Base-by-base conservation (phyloP, 495 filamentous ascomycete genomes). In the Schizothecium vesticola region DNA sequence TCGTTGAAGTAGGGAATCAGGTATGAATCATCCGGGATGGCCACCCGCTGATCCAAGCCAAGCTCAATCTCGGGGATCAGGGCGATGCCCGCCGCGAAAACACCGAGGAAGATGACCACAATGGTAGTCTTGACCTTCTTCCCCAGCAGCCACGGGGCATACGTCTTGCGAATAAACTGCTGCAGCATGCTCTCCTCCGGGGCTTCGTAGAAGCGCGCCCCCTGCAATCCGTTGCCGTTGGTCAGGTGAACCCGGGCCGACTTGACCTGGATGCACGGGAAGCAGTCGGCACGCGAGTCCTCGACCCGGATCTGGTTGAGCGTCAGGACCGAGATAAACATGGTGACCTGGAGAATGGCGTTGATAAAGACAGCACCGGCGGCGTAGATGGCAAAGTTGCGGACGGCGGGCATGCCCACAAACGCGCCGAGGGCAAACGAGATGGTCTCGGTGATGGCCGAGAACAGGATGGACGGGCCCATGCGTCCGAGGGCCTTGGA, bases 281-380 rank as follows among this genome's bases (percentile, higher is more conserved):
- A 88, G 79, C 94, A 97, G 75, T 98, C 96, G n/a, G 92, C 92
- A 33, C 94, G 88, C 28, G 89, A 84, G 67, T 89, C 88, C 71
- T 98, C 93, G 0, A 93, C 92, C 12, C 95, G 85, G 72, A 86
- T 85, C 76, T 99, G 95, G 73, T 98, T 98, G 63, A 97, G 83
- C 26, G 92, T 88, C 16, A 99, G 86, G 2, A 97, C 90, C 13
- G 95, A 90, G 55, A 97, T 86, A 72, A 99, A 99, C 88, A 97
- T 94, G 10, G 95, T 99, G 64, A 97, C 88, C 76, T 99, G 95
- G 23, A 99, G 80, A 31, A 98, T 73, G 7, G 96, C 95, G 73
- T 99, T 99, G 83, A 99, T 94, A 71, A 97, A 90, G 12, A 99
- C 96, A 7, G 95, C 95, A 36, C 95, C 95, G 19, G 95, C 93